A percentile compares a stretch with the other conserved stretches of the same genome.
phyloP scores from a whole-genome alignment of 768 basidiomycete species.

The Pleurotus platypus region DNA sequence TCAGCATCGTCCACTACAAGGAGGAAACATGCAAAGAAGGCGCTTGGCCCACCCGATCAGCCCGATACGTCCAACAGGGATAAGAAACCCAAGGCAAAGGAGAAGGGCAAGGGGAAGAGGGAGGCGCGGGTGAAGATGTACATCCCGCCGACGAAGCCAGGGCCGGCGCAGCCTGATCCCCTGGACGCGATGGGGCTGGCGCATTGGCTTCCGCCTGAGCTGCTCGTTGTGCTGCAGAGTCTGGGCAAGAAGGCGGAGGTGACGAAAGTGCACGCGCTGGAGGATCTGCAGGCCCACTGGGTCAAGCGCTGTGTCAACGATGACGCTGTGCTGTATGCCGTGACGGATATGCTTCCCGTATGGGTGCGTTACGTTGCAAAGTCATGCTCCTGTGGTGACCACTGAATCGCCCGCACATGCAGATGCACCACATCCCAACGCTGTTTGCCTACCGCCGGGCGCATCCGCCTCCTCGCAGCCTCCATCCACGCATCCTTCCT shows the following conservation, averaged over 20 bases:
- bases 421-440: constrained; percentile 86
- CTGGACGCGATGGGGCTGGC: constrained; percentile 81
- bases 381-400: not conserved
- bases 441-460: constrained; percentile 78
- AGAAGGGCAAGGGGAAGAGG: constrained; percentile 48
- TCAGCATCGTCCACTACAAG: constrained; percentile 84
- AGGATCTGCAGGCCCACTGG: constrained; percentile 74
- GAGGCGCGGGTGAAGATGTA: constrained; percentile 83
- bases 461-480: constrained; percentile 61
- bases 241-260: constrained; percentile 88
- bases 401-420: not conserved
- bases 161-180: constrained; percentile 74
- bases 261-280: constrained; percentile 81
- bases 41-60: constrained; percentile 30
- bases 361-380: constrained; percentile 63
- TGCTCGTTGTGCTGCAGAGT: constrained; percentile 76
- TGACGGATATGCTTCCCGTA: constrained; percentile 73
- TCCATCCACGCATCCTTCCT: constrained; percentile 65
- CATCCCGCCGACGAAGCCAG: constrained; percentile 80
- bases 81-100: constrained; percentile 46
- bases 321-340: constrained; percentile 33
- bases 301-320: constrained; percentile 44
- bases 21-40: constrained; percentile 89
- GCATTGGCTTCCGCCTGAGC: constrained; percentile 69
- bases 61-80: constrained; percentile 32